Percentiles rank a stretch among this genome's conserved stretches.
These are phyloP conservation scores for Entoloma clypeatum DNA, from an alignment of 1,284 basidiomycete genomes.

Conservation along the genomic window DNA sequence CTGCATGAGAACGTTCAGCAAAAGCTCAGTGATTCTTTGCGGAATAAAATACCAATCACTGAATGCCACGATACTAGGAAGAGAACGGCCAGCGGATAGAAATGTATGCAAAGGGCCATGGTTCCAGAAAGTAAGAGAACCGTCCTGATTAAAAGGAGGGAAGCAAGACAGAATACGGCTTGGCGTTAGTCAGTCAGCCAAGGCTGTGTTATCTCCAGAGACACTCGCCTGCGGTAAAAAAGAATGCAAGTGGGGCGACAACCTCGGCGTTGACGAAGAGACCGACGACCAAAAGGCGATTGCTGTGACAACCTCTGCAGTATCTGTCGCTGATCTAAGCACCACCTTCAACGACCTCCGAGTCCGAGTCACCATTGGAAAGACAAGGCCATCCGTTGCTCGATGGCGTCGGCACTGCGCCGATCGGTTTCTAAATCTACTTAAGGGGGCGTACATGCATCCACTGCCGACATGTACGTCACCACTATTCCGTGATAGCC, in stretches of 20 bases:
- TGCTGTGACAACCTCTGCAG: too few relatives aligned
- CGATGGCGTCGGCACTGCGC: too few relatives aligned
- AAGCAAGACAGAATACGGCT: slow-evolving; percentile 16
- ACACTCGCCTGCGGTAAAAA: slow-evolving; percentile 16
- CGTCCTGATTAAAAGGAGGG: slow-evolving; percentile 16
- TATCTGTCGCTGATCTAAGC: too few relatives aligned
- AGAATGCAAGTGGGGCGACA: slow-evolving; percentile 7
- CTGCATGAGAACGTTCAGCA: slow-evolving; percentile 29
- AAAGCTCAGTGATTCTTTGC: slow-evolving; percentile 4
- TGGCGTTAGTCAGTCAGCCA: slow-evolving; percentile 21
- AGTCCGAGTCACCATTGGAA: too few relatives aligned
- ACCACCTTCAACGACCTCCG: too few relatives aligned
- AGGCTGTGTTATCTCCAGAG: slow-evolving; percentile 4
- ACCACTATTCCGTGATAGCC: too few relatives aligned
- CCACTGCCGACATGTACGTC: too few relatives aligned
- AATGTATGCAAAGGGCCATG: slow-evolving; percentile 15
- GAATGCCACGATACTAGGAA: slow-evolving; percentile 25
- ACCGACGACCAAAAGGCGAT: not conserved
- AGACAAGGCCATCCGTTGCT: too few relatives aligned
- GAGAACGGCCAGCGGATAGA: slow-evolving; percentile 36
- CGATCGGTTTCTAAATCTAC: too few relatives aligned
- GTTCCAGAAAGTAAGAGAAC: slow-evolving; percentile 13
- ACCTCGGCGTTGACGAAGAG: too few relatives aligned
- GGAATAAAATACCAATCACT: slow-evolving; percentile 25
- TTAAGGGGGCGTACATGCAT: too few relatives aligned